A percentile compares a stretch with the other conserved stretches of the same genome.
These are phyloP conservation scores for Onygenales sp. DNA, from an alignment of 2,329 filamentous ascomycete species.

Conservation along the genomic window DNA sequence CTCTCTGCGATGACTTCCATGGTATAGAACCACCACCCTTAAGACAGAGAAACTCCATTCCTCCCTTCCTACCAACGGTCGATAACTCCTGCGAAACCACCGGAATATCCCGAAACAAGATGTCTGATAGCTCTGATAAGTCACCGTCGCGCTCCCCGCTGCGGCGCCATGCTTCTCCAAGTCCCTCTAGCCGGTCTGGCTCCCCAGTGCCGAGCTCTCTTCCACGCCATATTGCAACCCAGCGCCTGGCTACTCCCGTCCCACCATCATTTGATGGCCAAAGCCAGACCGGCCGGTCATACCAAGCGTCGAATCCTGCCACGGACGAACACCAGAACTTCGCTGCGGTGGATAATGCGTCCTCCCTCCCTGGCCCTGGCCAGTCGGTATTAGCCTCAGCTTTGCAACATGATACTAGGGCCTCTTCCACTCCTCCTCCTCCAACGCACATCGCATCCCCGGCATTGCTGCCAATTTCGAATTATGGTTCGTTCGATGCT, in stretches of 20 bases:
- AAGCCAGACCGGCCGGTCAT: slow-evolving; percentile 40
- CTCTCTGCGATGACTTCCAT: too few relatives aligned
- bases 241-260: slow-evolving; percentile 46
- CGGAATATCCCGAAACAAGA: slow-evolving; percentile 8
- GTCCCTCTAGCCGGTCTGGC: slow-evolving; percentile 18
- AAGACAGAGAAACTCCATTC: too few relatives aligned
- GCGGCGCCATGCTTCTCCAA: slow-evolving; percentile 11
- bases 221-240: slow-evolving; percentile 44
- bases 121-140: slow-evolving; percentile 29
- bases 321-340: slow-evolving; percentile 51
- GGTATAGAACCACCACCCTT: too few relatives aligned
- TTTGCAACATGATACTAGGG: slow-evolving; percentile 63
- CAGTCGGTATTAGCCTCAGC: slow-evolving; percentile 82
- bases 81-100: too few relatives aligned
- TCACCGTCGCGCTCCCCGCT: slow-evolving; percentile 15
- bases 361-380: slow-evolving; percentile 63
- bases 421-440: slow-evolving; percentile 33
- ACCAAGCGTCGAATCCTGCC: slow-evolving; percentile 31
- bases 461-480: slow-evolving; percentile 55
- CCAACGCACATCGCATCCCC: slow-evolving; percentile 12
- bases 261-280: slow-evolving; percentile 35
- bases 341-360: slow-evolving; percentile 48
- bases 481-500: slow-evolving; percentile 79
- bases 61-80: too few relatives aligned
- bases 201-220: slow-evolving; percentile 34